Conservation (phyloP, 805 yeast species). For the Zygosaccharomyces bisporus region DNA sequence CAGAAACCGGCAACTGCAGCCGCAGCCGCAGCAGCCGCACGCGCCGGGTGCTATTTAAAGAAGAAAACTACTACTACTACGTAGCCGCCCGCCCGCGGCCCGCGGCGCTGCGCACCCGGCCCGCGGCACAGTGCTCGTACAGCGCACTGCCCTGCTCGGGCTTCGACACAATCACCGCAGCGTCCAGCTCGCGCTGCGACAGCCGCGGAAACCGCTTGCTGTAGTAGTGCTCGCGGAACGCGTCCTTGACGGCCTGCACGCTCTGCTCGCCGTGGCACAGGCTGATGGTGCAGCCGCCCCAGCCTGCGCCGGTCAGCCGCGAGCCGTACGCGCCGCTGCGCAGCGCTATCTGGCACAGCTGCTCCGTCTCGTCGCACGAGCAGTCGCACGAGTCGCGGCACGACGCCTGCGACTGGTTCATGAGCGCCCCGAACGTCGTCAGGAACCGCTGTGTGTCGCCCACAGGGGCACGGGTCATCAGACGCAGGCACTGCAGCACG, state of each 20-base stretch:
- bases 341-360: conserved; percentile 50
- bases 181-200: conserved; percentile 42
- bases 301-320: conserved; percentile 76
- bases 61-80: too few relatives aligned
- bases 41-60: not conserved
- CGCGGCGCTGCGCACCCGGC: not conserved
- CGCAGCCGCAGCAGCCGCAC: too few relatives aligned
- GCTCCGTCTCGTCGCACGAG: conserved; percentile 53
- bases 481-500: conserved; percentile 48
- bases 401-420: conserved; percentile 59
- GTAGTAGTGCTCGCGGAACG: conserved; percentile 52
- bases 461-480: conserved; percentile 35
- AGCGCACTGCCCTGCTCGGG: conserved; percentile 52
- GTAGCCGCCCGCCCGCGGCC: too few relatives aligned
- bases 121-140: conserved; percentile 14
- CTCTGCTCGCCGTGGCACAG: conserved; percentile 38
- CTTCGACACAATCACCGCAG: conserved; percentile 51
- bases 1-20: too few relatives aligned
- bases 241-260: conserved; percentile 40
- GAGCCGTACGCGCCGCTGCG: conserved; percentile 59
- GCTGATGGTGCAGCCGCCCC: conserved; percentile 74
- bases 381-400: conserved; percentile 48
- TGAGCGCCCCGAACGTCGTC: conserved; percentile 46
- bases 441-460: conserved; percentile 36
- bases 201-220: conserved; percentile 46